Evolutionary conservation across 2,329 filamentous ascomycete species (phyloP).

Genomic region (Emergomyces pasteurianus): DNA sequence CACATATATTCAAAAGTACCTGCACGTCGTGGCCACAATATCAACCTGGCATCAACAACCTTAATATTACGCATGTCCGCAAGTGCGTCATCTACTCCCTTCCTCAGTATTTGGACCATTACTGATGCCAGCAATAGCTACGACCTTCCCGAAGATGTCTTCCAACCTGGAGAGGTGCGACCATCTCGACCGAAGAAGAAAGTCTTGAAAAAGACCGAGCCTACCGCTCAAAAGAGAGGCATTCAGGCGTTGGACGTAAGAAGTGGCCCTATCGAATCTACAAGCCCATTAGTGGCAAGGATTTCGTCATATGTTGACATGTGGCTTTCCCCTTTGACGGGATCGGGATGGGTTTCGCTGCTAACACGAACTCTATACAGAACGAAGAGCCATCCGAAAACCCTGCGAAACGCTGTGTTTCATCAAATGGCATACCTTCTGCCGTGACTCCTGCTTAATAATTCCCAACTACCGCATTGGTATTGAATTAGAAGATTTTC

Average conservation of each 20-base stretch:
- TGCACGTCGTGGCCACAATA: conserved; percentile 68
- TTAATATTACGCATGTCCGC: conserved; percentile 72
- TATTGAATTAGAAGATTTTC: conserved; percentile 2
- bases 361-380: conserved; percentile 8
- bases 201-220: conserved; percentile 26
- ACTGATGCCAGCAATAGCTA: conserved; percentile 38
- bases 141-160: conserved; percentile 81
- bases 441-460: conserved; percentile 6
- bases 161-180: conserved; percentile 62
- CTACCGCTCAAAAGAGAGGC: conserved; percentile 26
- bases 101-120: background rate
- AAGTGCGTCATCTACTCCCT: conserved; percentile 48
- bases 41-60: conserved; percentile 59
- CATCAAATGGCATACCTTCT: conserved; percentile 11
- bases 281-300: background rate
- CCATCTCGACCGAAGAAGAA: conserved; percentile 49
- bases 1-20: conserved; percentile 73
- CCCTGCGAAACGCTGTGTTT: conserved; percentile 10
- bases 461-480: background rate
- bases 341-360: background rate
- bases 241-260: conserved; percentile 34
- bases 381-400: conserved; percentile 6
- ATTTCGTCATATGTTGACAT: background rate
- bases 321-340: background rate
- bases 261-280: conserved; percentile 10